Conservation (phyloP, 176 grass and related monocot genomes). For the Bolboschoenus planiculmis region DNA sequence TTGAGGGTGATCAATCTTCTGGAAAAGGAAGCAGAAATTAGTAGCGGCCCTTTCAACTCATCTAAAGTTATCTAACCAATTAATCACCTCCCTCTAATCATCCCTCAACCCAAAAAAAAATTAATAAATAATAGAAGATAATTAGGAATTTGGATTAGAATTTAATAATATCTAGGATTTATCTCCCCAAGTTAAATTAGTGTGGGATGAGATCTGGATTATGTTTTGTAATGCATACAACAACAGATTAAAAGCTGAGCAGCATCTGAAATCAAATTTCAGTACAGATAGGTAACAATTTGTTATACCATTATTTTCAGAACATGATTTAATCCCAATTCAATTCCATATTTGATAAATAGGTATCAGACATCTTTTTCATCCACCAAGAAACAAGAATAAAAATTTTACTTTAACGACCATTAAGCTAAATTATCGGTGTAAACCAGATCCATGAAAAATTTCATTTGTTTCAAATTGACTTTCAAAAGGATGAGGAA, state of each 20-base stretch:
- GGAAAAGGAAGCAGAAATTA: not conserved
- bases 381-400: not conserved
- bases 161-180: not conserved
- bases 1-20: not conserved
- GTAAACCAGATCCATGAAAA: not conserved
- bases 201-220: not conserved
- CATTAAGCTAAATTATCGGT: not conserved
- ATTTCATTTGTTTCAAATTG: too few relatives aligned
- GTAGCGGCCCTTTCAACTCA: not conserved
- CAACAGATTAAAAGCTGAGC: not conserved
- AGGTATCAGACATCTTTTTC: not conserved
- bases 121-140: not conserved
- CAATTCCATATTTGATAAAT: not conserved
- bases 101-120: not conserved
- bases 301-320: not conserved
- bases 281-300: not conserved
- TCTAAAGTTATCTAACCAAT: not conserved
- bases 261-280: not conserved
- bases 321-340: not conserved
- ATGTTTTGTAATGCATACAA: not conserved
- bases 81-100: not conserved
- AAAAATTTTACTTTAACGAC: not conserved
- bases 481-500: too few relatives aligned
- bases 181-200: not conserved
- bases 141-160: not conserved